Evolutionary conservation across 306 rosid species (phyloP).

Genomic region (Vigna hirtella): DNA sequence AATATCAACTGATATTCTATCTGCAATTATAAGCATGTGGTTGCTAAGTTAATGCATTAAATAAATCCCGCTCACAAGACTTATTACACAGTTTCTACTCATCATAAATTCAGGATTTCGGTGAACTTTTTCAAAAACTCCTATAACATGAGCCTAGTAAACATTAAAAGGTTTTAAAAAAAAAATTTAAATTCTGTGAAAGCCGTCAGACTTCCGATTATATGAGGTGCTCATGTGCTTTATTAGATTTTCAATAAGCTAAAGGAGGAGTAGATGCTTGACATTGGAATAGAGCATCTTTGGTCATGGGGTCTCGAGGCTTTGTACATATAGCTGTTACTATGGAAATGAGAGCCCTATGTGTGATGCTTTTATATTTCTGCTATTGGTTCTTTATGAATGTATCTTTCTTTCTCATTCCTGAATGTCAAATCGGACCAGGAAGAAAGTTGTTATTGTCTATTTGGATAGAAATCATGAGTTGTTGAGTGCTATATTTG

Average conservation of each 20-base stretch:
- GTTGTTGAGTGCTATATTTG: conserved; percentile 23
- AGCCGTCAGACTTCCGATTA: too few relatives aligned
- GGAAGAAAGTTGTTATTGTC: conserved; percentile 19
- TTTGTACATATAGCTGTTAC: not conserved
- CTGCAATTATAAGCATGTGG: not conserved
- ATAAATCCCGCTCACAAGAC: not conserved
- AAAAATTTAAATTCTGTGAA: too few relatives aligned
- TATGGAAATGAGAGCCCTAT: conserved; percentile 6
- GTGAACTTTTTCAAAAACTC: not conserved
- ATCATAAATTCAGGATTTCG: not conserved
- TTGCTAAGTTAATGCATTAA: not conserved
- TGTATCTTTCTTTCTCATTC: conserved; percentile 12
- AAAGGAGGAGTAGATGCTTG: not conserved
- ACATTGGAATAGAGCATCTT: not conserved
- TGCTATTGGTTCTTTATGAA: not conserved
- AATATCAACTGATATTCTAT: not conserved
- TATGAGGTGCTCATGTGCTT: not conserved
- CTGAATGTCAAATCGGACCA: conserved; percentile 19
- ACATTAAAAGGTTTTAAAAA: not conserved
- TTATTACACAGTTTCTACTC: not conserved
- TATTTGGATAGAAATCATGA: conserved; percentile 1
- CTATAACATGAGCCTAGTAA: not conserved
- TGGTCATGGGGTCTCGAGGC: conserved; percentile 7
- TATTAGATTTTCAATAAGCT: not conserved
- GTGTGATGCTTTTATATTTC: not conserved